Percentiles rank a stretch among this genome's conserved stretches.
These are phyloP conservation scores for Penicillium fuscoglaucum DNA, from an alignment of 2,329 filamentous ascomycete species.

Conservation along the genomic window DNA sequence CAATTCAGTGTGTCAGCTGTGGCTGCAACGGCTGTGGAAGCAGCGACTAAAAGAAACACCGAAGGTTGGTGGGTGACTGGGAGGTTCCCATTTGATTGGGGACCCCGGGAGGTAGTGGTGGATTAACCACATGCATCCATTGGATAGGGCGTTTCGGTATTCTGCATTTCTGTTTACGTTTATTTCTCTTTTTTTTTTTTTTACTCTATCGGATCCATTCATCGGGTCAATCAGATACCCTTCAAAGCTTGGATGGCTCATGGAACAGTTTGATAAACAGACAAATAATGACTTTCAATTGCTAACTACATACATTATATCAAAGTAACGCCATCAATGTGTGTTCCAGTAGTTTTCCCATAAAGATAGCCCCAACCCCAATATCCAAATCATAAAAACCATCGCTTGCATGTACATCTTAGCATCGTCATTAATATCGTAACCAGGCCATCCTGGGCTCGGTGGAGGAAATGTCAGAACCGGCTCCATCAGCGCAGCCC, in stretches of 20 bases:
- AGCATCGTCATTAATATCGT: conserved; percentile 42
- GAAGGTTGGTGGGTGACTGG: neutral
- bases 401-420: conserved; percentile 44
- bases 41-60: conserved; percentile 59
- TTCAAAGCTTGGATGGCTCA: conserved; percentile 9
- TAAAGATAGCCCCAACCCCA: conserved; percentile 22
- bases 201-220: conserved; percentile 6
- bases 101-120: neutral
- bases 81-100: neutral
- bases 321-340: conserved; percentile 23
- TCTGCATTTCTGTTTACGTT: conserved; percentile 1
- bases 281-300: conserved; percentile 21
- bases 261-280: conserved; percentile 4
- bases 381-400: conserved; percentile 35
- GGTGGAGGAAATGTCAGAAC: conserved; percentile 29
- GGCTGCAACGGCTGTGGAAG: conserved; percentile 90
- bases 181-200: neutral
- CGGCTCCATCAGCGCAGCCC: conserved; percentile 24
- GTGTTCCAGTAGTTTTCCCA: conserved; percentile 15
- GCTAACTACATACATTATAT: conserved; percentile 23
- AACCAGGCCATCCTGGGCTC: conserved; percentile 34
- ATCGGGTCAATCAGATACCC: conserved; percentile 25
- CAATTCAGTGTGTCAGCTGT: conserved; percentile 91
- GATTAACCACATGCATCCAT: conserved; percentile 4
- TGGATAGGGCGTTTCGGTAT: conserved; percentile 17